Base-by-base conservation (phyloP, 768 basidiomycete species). In the Termitomyces sp. region DNA sequence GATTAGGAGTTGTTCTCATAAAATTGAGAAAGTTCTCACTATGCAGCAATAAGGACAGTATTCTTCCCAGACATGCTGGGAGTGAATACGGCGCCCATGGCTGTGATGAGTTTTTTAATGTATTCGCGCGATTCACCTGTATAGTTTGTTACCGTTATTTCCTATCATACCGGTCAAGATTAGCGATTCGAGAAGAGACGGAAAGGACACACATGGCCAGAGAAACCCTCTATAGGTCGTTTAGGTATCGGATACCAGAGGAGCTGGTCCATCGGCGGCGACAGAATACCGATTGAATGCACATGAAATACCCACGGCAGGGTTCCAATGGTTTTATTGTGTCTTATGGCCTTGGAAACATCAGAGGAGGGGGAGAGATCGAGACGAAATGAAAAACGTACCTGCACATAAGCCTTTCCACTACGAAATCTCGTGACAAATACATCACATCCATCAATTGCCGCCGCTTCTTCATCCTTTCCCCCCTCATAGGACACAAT, bases 71-170 rank as follows among this genome's bases (percentile, higher is more conserved):
- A 80, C 87, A 98, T 88, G 46, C 82, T 89, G 0, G 93, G 83
- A 2, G 91, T 92, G 63, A 93, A 95, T 26, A 70, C 76, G 1
- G 82, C 93, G 1, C 93, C 94, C 78, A 91, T 83, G 5, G 81
- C 70, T 5, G 71, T 71, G 49, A 98, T 89, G 15, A 98, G 73
- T 58, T 83, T 85, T 72, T 93, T 93, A 49, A 98, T 77, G 64
- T 95, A 95, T 51, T 96, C 93, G 2, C 93, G 79, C 6, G 89
- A 79, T 37, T 86, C 83, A 2, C 94, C 93, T 0, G 90, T 88
- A 66, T 94, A 96, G 65, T 95, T 95, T 0, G 93, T 93, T 1
- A 96, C 76, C 0, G 93, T 90, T 53, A 96, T 84, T 60, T 82
- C 77, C 89, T 93, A 57, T 1, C 48, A 50, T 58, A 24, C 14